Conservation (phyloP, 345 rosid genomes). For the Nephelium lappaceum region DNA sequence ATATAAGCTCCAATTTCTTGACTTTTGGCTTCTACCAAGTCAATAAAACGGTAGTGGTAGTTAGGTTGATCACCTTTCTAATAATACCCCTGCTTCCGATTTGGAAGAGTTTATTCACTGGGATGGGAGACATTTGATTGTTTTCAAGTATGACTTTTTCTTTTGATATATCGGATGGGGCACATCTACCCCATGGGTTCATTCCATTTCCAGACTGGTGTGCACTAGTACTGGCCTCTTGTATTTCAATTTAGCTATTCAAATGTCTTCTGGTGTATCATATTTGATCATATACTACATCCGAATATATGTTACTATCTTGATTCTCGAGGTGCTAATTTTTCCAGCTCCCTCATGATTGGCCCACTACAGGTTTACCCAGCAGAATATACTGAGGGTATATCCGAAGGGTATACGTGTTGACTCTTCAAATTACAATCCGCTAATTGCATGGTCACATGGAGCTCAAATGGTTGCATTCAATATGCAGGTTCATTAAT, state of each 20-base stretch:
- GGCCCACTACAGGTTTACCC: slow-evolving; percentile 69
- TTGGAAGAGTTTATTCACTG: not conserved
- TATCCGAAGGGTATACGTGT: slow-evolving; percentile 93
- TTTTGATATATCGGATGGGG: not conserved
- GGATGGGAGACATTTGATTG: not conserved
- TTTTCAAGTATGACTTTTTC: not conserved
- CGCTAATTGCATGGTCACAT: slow-evolving; percentile 85
- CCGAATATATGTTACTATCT: not conserved
- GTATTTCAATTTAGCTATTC: not conserved
- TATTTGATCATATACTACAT: not conserved
- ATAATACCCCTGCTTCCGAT: not conserved
- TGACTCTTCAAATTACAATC: slow-evolving; percentile 88
- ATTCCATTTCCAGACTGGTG: not conserved
- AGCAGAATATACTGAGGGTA: slow-evolving; percentile 73
- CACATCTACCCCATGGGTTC: not conserved
- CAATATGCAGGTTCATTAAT: slow-evolving; percentile 78
- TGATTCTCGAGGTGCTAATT: slow-evolving; percentile 6
- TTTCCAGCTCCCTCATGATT: slow-evolving; percentile 21
- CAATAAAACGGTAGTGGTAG: not conserved
- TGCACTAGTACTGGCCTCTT: not conserved
- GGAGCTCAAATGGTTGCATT: slow-evolving; percentile 99
- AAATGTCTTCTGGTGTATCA: not conserved
- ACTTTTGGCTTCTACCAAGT: not conserved
- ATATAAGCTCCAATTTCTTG: not conserved
- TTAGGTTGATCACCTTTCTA: not conserved